Base-by-base conservation (phyloP, 2,329 filamentous ascomycete species). In the Polytolypa hystricis region DNA sequence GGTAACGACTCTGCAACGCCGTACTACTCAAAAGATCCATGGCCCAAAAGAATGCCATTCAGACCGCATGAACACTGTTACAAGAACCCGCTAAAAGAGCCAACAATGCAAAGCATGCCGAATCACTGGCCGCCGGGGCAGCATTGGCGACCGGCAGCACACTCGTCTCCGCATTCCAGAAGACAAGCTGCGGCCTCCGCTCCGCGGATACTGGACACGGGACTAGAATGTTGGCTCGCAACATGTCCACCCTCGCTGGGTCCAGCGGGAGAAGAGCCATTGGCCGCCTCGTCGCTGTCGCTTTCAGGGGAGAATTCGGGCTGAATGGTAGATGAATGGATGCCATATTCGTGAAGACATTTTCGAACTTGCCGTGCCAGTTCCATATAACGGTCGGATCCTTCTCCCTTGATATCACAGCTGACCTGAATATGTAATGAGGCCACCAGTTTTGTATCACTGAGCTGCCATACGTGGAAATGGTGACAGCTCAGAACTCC, bases 311-410 rank as follows among this genome's bases (percentile, higher is more conserved):
- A 48, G 32, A 69, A 98, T 59, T 98, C 91, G 4, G 91, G 91
- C 61, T 98, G 91, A 49, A 98, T 96, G 9, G 91, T 98, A 23
- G 86, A 89, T 25, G 84, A 93, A 65, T 98, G 91, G 46, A 98
- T 96, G 38, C 91, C 89, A 50, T 93, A 95, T 23, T 77, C 87
- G 59, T 98, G 91, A 3, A 98, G 76, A 52, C 91, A 98, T 52
- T 79, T 79, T 32, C 87, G 74, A 12, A 93, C 83, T 39, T 81
- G 78, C 41, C 77, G 77, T 14, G 89, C 85, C 26, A 98, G 73
- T 45, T 79, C 73, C 89, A 98, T 98, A 64, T 96, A 98, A 51
- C 80, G 77, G 37, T 73, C 71, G 0, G 72, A 75, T 28, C 81
- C 81, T 48, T 86, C 77, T 33, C 82, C 83, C 54, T 86, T 80